These are phyloP conservation scores for Cucumis sativus DNA, from an alignment of 306 rosid genomes.

Conservation along the genomic window Cucumber_9930_V3 NC_026656.2:17375501-17376000, in stretches of 20 bases:
- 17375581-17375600: background rate
- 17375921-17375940: background rate
- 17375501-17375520: background rate
- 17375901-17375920: background rate
- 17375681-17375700: background rate
- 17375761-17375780: conserved; percentile 33
- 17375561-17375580: background rate
- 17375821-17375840: conserved; percentile 72
- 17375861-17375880: conserved; percentile 85
- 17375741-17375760: background rate
- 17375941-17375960: background rate
- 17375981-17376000: background rate
- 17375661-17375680: background rate
- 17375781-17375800: conserved; percentile 87
- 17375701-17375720: background rate
- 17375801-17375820: conserved; percentile 84
- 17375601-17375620: background rate
- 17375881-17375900: conserved; percentile 6
- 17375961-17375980: background rate
- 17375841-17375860: conserved; percentile 63
- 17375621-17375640: background rate
- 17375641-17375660: background rate
- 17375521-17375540: background rate
- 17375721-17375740: background rate
- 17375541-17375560: background rate